Conservation (phyloP, 352 stramenopile species). For the Phytophthora idaei region DNA sequence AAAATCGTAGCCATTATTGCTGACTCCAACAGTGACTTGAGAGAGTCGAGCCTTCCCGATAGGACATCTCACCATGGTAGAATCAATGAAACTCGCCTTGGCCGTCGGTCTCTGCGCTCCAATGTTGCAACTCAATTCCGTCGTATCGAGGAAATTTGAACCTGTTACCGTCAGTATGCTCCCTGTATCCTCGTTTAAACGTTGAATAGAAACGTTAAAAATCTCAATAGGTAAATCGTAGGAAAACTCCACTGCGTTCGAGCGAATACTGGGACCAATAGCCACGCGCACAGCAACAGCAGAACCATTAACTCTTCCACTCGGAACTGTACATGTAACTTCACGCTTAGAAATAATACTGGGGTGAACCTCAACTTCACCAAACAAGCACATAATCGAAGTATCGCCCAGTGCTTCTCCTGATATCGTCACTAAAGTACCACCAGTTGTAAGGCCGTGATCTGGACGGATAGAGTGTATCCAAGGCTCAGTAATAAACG, state of each 20-base stretch:
- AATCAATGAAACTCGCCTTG: constrained; percentile 22
- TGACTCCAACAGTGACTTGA: constrained; percentile 34
- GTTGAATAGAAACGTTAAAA: constrained; percentile 21
- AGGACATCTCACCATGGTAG: constrained; percentile 16
- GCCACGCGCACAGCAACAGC: constrained; percentile 15
- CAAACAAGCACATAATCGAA: constrained; percentile 36
- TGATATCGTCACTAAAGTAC: constrained; percentile 32
- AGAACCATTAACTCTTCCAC: not conserved
- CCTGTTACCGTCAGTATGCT: constrained; percentile 33
- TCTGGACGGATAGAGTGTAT: constrained; percentile 31
- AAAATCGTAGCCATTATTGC: constrained; percentile 50
- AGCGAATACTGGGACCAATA: constrained; percentile 29
- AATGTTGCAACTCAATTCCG: constrained; percentile 35
- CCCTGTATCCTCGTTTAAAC: constrained; percentile 24
- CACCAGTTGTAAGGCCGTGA: constrained; percentile 33
- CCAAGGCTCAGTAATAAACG: constrained; percentile 29
- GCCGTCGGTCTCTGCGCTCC: constrained; percentile 1
- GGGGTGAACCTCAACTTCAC: constrained; percentile 18
- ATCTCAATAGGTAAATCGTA: constrained; percentile 35
- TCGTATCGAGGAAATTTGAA: constrained; percentile 39
- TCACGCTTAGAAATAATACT: constrained; percentile 16
- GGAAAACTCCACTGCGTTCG: constrained; percentile 32
- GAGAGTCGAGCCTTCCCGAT: constrained; percentile 1
- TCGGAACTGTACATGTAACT: constrained; percentile 35
- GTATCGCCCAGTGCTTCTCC: constrained; percentile 25